A percentile compares a stretch with the other conserved stretches of the same genome.
phyloP scores from a whole-genome alignment of 495 filamentous ascomycete genomes.

The Penicillium crystallinum region DNA sequence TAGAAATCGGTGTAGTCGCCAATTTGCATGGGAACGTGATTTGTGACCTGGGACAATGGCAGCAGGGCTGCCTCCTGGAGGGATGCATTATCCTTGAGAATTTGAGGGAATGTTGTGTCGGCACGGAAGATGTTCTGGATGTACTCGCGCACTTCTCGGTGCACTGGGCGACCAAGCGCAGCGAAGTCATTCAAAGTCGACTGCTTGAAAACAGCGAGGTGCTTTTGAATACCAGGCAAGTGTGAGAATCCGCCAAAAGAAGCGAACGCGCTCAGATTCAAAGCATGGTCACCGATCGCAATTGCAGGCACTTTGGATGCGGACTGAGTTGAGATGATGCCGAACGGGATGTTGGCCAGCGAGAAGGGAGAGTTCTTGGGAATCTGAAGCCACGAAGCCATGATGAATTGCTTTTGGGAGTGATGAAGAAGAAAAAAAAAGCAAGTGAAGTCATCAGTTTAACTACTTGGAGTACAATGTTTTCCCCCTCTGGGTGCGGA shows the following conservation, averaged over 20 bases:
- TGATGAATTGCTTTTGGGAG: slow-evolving; percentile 20
- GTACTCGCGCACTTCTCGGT: slow-evolving; percentile 65
- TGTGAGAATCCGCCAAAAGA: slow-evolving; percentile 53
- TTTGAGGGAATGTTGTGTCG: slow-evolving; percentile 52
- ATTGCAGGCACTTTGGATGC: slow-evolving; percentile 60
- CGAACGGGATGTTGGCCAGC: slow-evolving; percentile 86
- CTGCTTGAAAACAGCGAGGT: slow-evolving; percentile 59
- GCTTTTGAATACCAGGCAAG: slow-evolving; percentile 52
- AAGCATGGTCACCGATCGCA: slow-evolving; percentile 70
- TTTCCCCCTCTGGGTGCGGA: slow-evolving; percentile 19
- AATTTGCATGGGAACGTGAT: slow-evolving; percentile 79
- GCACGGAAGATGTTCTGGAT: slow-evolving; percentile 66
- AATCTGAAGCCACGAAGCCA: slow-evolving; percentile 65
- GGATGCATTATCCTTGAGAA: slow-evolving; percentile 52
- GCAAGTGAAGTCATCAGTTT: background rate
- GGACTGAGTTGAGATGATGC: slow-evolving; percentile 63
- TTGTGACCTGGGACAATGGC: slow-evolving; percentile 54
- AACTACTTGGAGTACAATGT: slow-evolving; percentile 9
- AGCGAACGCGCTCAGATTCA: slow-evolving; percentile 69
- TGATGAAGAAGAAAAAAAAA: slow-evolving; percentile 4
- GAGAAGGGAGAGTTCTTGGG: slow-evolving; percentile 69
- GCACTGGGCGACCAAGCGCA: slow-evolving; percentile 63
- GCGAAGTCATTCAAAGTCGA: slow-evolving; percentile 80
- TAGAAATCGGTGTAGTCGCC: slow-evolving; percentile 99
- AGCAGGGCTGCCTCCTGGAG: slow-evolving; percentile 52